Base-by-base conservation (phyloP, 306 rosid genomes). In the Cyamopsis tetragonoloba region DNA sequence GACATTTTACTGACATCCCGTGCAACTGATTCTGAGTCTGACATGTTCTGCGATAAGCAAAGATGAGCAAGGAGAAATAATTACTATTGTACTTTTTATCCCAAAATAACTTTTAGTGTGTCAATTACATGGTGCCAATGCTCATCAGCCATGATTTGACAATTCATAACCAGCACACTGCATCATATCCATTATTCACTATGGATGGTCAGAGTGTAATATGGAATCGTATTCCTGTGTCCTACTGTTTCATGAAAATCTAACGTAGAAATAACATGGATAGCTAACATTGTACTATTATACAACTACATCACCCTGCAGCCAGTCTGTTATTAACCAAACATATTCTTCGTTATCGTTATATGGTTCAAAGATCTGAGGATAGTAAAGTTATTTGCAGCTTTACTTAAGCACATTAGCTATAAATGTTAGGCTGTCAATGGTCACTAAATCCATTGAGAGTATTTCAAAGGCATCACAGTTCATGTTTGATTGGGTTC, bases 1-100 rank as follows among this genome's bases (percentile, higher is more conserved):
- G 86, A 72, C 64, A 69, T 72, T 80, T 50, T 82, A 49, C 60
- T 68, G 75, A 62, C 72, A 77, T 84, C 83, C 62, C 66, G 85
- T 41, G 73, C 64, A 61, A 32, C 20, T 60, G 77, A 80, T 72
- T 70, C 78, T 19, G 77, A 80, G 72, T 70, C 78, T 19, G 77
- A 19, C 69, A 64, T 63, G 51, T 67, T 80, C 95, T 87, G 84
- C 79, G 65, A 76, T 49, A 28, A 72, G 43, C 56, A 85, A 71
- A 66, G 10, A 77, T 7, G 66, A 67, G 38, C 51, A 12, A 66
- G 27, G 61, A 64, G 57, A 61, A 63, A 62, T 14, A 38, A 59
- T 44, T 23, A 49, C 19, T 23, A 12, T 41, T 35, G 17, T 41
- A 19, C 34, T 0, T 43, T 34, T 31, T 26, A n/a, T n/a, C 18